Conservation (phyloP, 2,329 filamentous ascomycete species). For the Curvularia spicifera region DNA sequence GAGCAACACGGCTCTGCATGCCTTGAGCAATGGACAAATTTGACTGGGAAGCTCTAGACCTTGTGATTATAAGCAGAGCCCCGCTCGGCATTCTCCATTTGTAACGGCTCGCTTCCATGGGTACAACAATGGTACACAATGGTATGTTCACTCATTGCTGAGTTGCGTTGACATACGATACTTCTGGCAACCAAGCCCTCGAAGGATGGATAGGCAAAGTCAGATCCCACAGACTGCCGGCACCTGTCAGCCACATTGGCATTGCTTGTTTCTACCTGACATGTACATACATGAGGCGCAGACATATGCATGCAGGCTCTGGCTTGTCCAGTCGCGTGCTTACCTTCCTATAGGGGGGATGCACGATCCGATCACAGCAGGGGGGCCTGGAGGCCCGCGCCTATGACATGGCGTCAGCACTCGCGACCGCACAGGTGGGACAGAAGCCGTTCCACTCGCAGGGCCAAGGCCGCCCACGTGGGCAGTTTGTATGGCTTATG, state of each 20-base stretch:
- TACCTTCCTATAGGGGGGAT: constrained; percentile 14
- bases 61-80: background rate
- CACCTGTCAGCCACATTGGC: constrained; percentile 11
- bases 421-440: background rate
- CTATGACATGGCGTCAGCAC: constrained; percentile 8
- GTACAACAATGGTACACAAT: background rate
- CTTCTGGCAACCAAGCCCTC: background rate
- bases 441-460: constrained; percentile 3
- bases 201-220: constrained; percentile 18
- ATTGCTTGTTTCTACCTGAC: constrained; percentile 3
- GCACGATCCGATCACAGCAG: background rate
- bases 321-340: constrained; percentile 12
- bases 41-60: constrained; percentile 6
- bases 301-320: constrained; percentile 1
- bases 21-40: background rate
- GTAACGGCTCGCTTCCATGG: background rate
- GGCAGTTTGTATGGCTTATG: constrained; percentile 5
- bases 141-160: background rate
- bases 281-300: background rate
- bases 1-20: constrained; percentile 7
- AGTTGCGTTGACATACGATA: background rate
- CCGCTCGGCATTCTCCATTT: background rate
- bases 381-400: background rate
- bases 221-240: constrained; percentile 8
- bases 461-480: constrained; percentile 8